Evolutionary conservation across 257 asterid genomes (phyloP).

Genomic region (Capsicum rhomboideum): DNA sequence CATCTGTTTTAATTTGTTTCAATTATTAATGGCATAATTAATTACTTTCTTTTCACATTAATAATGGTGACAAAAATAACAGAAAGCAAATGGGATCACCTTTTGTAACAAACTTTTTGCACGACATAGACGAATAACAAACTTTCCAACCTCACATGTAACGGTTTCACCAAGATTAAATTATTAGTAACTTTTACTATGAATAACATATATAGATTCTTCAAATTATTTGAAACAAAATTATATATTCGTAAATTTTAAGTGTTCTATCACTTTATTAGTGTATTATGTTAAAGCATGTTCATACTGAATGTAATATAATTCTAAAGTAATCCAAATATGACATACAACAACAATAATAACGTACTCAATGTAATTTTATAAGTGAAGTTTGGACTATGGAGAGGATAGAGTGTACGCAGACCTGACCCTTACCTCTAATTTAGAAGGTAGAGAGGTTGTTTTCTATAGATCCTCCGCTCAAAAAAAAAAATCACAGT

Average conservation of each 20-base stretch:
- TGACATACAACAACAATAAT: too few relatives aligned
- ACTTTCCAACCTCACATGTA: background rate
- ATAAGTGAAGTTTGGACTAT: too few relatives aligned
- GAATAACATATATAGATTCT: background rate
- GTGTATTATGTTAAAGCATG: background rate
- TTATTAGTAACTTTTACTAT: background rate
- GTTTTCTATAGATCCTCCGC: too few relatives aligned
- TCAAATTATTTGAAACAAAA: background rate
- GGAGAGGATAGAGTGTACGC: too few relatives aligned
- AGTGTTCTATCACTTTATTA: background rate
- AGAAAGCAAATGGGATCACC: background rate
- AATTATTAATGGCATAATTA: background rate
- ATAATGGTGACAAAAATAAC: background rate
- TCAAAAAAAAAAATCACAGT: too few relatives aligned
- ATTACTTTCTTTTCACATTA: background rate
- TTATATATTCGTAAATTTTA: background rate
- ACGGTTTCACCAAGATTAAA: background rate
- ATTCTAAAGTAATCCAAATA: background rate
- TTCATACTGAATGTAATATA: background rate
- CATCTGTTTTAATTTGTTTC: background rate
- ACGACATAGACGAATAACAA: background rate
- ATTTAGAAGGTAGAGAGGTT: too few relatives aligned
- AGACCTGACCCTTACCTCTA: too few relatives aligned
- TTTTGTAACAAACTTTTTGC: background rate
- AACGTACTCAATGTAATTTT: too few relatives aligned